Evolutionary conservation across 805 yeast species (phyloP).

Genomic region (Spathaspora girioi): DNA sequence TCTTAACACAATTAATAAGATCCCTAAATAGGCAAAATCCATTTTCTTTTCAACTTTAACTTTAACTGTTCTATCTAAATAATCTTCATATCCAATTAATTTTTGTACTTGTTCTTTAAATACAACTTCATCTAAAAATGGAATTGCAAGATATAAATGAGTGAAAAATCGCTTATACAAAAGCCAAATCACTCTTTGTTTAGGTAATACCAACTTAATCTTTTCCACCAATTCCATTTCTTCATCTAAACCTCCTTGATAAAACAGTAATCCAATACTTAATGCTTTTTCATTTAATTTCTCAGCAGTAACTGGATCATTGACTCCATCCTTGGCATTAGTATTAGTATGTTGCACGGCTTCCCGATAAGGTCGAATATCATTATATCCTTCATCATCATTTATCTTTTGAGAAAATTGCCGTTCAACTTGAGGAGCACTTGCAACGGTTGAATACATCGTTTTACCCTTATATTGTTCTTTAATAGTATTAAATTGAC

Average conservation of each 20-base stretch:
- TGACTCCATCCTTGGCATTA: background rate
- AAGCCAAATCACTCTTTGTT: constrained; percentile 30
- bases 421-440: constrained; percentile 1
- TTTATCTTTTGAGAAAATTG: constrained; percentile 8
- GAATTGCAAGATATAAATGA: constrained; percentile 41
- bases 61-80: constrained; percentile 19
- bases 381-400: constrained; percentile 12
- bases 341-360: background rate
- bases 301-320: background rate
- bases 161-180: constrained; percentile 39
- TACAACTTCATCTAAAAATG: constrained; percentile 35
- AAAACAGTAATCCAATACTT: constrained; percentile 24
- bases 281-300: constrained; percentile 9
- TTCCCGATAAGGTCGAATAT: constrained; percentile 7
- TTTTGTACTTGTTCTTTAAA: constrained; percentile 20
- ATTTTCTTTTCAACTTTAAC: constrained; percentile 23
- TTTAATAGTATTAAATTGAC: constrained; percentile 6
- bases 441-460: background rate
- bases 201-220: constrained; percentile 36
- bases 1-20: constrained; percentile 29
- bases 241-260: constrained; percentile 24
- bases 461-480: constrained; percentile 1
- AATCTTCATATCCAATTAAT: constrained; percentile 8
- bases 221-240: constrained; percentile 22
- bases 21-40: constrained; percentile 33